These are phyloP conservation scores for Bathelium albidoporum DNA, from an alignment of 495 filamentous ascomycete species.

Conservation along the genomic window DNA sequence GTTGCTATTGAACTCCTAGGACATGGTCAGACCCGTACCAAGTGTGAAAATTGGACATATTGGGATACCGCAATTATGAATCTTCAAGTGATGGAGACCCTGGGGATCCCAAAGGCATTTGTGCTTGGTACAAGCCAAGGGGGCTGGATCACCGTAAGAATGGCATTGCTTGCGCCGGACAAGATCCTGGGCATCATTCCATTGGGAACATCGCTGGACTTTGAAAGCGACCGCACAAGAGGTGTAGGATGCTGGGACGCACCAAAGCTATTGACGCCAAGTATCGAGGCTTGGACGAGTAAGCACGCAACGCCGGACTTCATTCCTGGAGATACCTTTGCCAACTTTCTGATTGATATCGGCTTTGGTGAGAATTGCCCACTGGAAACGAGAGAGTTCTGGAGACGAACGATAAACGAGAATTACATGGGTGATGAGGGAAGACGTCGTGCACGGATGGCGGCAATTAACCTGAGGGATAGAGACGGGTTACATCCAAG, in stretches of 20 bases:
- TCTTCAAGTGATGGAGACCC: slow-evolving; percentile 40
- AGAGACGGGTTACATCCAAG: slow-evolving; percentile 47
- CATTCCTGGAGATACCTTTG: slow-evolving; percentile 43
- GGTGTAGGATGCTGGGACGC: slow-evolving; percentile 49
- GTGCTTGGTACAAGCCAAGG: slow-evolving; percentile 53
- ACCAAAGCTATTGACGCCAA: slow-evolving; percentile 29
- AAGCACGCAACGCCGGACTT: slow-evolving; percentile 40
- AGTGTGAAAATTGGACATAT: slow-evolving; percentile 38
- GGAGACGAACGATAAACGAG: slow-evolving; percentile 41
- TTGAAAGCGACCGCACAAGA: slow-evolving; percentile 45
- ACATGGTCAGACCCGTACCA: slow-evolving; percentile 39
- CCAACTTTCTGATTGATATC: slow-evolving; percentile 44
- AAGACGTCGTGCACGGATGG: slow-evolving; percentile 44
- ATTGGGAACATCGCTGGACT: slow-evolving; percentile 53
- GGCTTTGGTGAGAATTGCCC: slow-evolving; percentile 43
- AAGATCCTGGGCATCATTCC: slow-evolving; percentile 52
- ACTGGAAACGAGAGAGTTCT: slow-evolving; percentile 37
- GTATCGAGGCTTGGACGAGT: slow-evolving; percentile 40
- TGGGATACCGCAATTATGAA: slow-evolving; percentile 45
- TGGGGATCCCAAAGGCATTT: slow-evolving; percentile 46
- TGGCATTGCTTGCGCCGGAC: slow-evolving; percentile 52
- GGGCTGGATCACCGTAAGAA: slow-evolving; percentile 48
- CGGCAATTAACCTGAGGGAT: slow-evolving; percentile 45
- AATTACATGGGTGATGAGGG: slow-evolving; percentile 53
- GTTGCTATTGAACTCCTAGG: slow-evolving; percentile 43